Conservation (phyloP, 805 yeast species). For the Kluyveromyces starmeri region DNA sequence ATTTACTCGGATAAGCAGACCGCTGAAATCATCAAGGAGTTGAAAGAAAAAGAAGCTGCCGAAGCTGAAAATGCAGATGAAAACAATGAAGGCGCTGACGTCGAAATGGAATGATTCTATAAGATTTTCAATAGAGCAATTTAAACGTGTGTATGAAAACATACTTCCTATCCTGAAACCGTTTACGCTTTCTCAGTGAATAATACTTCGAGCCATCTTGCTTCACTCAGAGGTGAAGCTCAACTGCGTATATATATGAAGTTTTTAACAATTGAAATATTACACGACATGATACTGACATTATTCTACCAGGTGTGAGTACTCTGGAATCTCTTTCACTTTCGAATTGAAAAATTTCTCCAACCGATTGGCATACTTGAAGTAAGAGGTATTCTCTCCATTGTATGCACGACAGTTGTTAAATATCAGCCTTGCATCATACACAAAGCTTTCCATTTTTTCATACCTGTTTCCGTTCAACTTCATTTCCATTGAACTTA, state of each 20-base stretch:
- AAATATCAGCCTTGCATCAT: slow-evolving; percentile 79
- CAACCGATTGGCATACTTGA: slow-evolving; percentile 85
- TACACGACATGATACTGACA: no score
- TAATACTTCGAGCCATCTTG: no score
- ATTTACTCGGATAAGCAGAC: slow-evolving; percentile 79
- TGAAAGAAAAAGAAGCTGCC: slow-evolving; percentile 61
- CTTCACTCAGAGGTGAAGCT: no score
- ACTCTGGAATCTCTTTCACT: slow-evolving; percentile 86
- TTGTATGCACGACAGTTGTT: slow-evolving; percentile 90
- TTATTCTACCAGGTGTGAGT: slow-evolving; percentile 67
- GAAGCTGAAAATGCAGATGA: slow-evolving; percentile 18
- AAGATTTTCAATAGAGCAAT: no score
- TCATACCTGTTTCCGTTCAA: slow-evolving; percentile 87
- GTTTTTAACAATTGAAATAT: no score
- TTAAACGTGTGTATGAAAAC: no score
- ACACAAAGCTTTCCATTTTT: slow-evolving; percentile 81
- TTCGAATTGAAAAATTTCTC: slow-evolving; percentile 82
- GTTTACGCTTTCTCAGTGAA: no score
- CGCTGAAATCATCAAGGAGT: slow-evolving; percentile 64
- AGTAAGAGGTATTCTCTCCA: slow-evolving; percentile 90
- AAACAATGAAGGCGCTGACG: slow-evolving; percentile 13
- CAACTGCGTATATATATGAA: slow-evolving; percentile 2
- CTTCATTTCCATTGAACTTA: slow-evolving; percentile 90
- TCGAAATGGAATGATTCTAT: slow-evolving; percentile 26
- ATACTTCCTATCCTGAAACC: no score